Conservation (phyloP, 768 basidiomycete genomes). For the Pisolithus orientalis region DNA sequence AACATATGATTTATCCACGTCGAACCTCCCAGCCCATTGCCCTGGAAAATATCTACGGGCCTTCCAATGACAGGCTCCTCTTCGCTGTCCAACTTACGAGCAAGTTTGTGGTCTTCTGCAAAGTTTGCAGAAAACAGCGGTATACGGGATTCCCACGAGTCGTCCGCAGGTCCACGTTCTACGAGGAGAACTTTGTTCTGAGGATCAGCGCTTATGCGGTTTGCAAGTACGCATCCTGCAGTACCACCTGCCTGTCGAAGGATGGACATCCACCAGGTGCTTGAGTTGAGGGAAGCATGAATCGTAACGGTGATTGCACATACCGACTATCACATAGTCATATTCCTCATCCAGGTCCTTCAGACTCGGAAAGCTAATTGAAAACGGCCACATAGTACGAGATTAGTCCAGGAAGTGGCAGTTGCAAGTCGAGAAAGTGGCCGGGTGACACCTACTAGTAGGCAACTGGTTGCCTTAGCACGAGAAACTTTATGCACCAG, state of each 20-base stretch:
- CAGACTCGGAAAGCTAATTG: not conserved
- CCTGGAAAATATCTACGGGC: slow-evolving; percentile 13
- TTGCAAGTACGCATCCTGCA: slow-evolving; percentile 34
- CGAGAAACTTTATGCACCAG: no score
- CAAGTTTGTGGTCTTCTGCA: not conserved
- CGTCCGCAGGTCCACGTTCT: slow-evolving; percentile 26
- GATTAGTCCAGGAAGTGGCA: no score
- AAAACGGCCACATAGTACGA: slow-evolving; percentile 1
- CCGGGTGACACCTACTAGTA: no score
- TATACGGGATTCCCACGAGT: slow-evolving; percentile 22
- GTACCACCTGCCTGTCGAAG: slow-evolving; percentile 27
- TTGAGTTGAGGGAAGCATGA: not conserved
- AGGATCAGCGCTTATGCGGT: slow-evolving; percentile 30
- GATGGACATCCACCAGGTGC: not conserved
- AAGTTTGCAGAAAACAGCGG: slow-evolving; percentile 29
- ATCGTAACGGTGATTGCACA: not conserved
- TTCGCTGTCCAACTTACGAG: not conserved
- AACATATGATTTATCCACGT: slow-evolving; percentile 40
- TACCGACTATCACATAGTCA: slow-evolving; percentile 3
- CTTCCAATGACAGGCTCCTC: slow-evolving; percentile 5
- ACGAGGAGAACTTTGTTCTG: slow-evolving; percentile 26
- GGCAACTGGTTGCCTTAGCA: no score
- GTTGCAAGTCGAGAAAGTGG: not conserved
- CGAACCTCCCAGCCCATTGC: slow-evolving; percentile 36
- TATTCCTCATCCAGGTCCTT: not conserved